A percentile compares a stretch with the other conserved stretches of the same genome.
These are phyloP conservation scores for Coemansia sp. DNA, from an alignment of 192 early-diverging fungal species.

Conservation along the genomic window DNA sequence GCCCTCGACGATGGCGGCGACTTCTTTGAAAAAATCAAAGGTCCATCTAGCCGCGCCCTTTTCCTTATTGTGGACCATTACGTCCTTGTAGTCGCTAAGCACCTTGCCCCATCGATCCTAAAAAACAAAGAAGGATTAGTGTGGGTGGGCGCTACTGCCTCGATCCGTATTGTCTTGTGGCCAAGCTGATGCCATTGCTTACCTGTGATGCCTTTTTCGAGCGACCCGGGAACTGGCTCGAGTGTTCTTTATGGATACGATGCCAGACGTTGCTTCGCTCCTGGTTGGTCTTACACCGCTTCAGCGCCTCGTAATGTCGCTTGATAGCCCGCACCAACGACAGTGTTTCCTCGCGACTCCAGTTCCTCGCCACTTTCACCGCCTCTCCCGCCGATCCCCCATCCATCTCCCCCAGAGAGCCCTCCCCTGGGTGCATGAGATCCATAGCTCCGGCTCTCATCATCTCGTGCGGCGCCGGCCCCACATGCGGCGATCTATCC, in stretches of 20 bases:
- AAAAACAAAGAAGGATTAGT: neutral
- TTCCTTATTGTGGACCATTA: constrained; percentile 52
- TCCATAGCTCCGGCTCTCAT: neutral
- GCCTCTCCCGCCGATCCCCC: constrained; percentile 8
- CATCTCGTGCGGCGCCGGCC: neutral
- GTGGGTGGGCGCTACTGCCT: too few relatives aligned
- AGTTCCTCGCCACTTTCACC: constrained; percentile 49
- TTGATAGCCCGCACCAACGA: constrained; percentile 52
- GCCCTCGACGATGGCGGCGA: constrained; percentile 44
- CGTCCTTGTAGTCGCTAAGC: constrained; percentile 54
- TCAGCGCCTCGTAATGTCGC: constrained; percentile 47
- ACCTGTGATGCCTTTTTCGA: constrained; percentile 56
- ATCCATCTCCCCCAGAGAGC: neutral
- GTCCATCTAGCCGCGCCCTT: constrained; percentile 55
- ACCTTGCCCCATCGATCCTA: constrained; percentile 58
- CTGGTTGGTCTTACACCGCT: constrained; percentile 54
- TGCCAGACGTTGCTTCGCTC: constrained; percentile 55
- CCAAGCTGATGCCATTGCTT: too few relatives aligned
- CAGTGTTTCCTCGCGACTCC: constrained; percentile 52
- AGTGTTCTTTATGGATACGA: constrained; percentile 53
- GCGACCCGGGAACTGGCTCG: constrained; percentile 47
- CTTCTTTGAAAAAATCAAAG: constrained; percentile 54
- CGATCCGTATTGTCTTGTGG: too few relatives aligned
- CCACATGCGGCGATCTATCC: neutral
- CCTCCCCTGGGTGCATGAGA: neutral